Base-by-base conservation (phyloP, 2,329 filamentous ascomycete genomes). In the Sporothrix dimorphospora region DNA sequence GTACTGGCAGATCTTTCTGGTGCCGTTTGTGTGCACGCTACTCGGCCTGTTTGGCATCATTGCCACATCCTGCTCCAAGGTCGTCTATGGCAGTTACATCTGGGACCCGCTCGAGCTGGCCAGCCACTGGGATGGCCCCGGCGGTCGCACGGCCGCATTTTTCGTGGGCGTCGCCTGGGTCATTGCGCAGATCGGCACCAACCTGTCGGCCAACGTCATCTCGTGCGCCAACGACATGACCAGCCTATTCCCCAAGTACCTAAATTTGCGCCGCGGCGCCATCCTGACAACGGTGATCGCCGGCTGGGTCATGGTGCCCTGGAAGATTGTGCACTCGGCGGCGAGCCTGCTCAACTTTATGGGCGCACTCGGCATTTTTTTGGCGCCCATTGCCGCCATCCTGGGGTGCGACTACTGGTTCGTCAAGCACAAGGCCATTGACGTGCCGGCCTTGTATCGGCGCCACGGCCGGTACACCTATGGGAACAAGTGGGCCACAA, bases 341-440 rank as follows among this genome's bases (percentile, higher is more conserved):
- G 79, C 81, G 9, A 88, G 84, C 0, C 87, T 91, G 75, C 81
- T 91, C 3, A 86, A 86, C 59, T 92, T 92, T 80, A 91, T 93
- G 86, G 84, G 85, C 40, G 89, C 89, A 0, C 78, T 82, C 45
- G 81, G 81, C 63, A 76, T 91, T 51, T 92, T 92, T 79, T 81
- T 92, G 0, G 89, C 87, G 0, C 89, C 89, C 0, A 89, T 91
- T 72, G 87, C 88, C 73, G 76, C 76, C 27, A 74, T 77, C 49
- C 72, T 77, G 30, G 74, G 74, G 55, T 75, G 74, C 45, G 76
- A 77, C 70, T 77, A 74, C 72, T 77, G 76, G 76, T 66, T 77
- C 7, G 73, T 74, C n/a, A 75, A 77, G 45, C 71, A 70, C 12
- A 67, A 69, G 24, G 45, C 49, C 24, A 72, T 75, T 61, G 75